Evolutionary conservation across 176 grass and related monocot species (phyloP), one percentile per base, ranked within the genome.

Genomic region (Otatea glauca): DNA sequence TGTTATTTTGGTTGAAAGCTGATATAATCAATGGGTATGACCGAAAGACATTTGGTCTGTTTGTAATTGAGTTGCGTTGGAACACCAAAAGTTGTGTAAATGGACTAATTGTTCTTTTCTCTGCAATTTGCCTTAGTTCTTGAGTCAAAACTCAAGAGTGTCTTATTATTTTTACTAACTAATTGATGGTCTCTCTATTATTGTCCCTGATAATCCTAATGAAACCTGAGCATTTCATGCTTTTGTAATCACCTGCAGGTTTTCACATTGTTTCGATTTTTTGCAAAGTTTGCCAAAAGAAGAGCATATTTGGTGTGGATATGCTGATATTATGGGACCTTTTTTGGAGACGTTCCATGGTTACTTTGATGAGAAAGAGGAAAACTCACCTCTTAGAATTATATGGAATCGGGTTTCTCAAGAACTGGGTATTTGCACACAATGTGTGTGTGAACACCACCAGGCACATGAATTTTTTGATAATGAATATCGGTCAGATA

Each of bases 381-480:
- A 75, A 47, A 83, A 88, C 44, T 92, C 89, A 83, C 85, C 85
- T 78, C 88, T 93, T 61, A 86, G 21, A 74, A 71, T 70, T 64
- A 83, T 95, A 60, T 98, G 96, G 93, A 83, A 72, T 81, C 77
- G 93, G 18, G n/a, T 95, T 85, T 98, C 91, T 79, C 72, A 20
- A 68, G 91, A 98, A 72, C 65, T 98, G 70, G 76, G 80, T 67
- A 70, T 82, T 65, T 98, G 96, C 86, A 90, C 96, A 53, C 93
- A 98, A 41, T 98, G 93, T 80, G 86, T 98, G 43, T 95, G 91
- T 10, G 91, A 95, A 54, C 89, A 98, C 84, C 93, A 98, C 81
- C 93, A 94, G 69, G 93, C 88, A n/a, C 89, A 89, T 41, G 87
- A 87, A 48, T 91, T 64, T 86, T 95, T 89, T 41, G 66, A 83